Conservation (phyloP, 805 yeast species). For the Metschnikowia chrysomelidarum region DNA sequence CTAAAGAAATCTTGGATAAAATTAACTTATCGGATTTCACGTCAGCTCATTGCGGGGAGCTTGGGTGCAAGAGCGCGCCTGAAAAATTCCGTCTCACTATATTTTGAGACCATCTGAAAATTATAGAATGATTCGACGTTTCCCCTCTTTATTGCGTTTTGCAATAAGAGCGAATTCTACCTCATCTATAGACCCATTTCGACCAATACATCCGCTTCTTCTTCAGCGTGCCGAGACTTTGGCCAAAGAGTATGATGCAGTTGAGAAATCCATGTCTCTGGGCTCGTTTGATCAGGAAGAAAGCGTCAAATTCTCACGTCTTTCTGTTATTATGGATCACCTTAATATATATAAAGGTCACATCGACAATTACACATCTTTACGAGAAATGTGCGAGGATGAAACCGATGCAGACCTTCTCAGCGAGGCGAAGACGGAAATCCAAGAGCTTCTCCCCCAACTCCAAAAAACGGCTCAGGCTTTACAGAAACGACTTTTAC, state of each 20-base stretch:
- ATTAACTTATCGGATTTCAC: too few species aligned
- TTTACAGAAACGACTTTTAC: constrained; percentile 62
- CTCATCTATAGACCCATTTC: constrained; percentile 3
- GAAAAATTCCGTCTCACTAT: too few species aligned
- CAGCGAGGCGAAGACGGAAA: constrained; percentile 61
- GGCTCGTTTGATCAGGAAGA: constrained; percentile 36
- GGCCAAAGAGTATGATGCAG: constrained; percentile 25
- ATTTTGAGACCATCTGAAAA: too few species aligned
- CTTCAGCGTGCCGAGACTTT: constrained; percentile 35
- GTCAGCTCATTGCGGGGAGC: too few species aligned
- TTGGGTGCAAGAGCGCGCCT: too few species aligned
- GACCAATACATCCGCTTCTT: constrained; percentile 39
- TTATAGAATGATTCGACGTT: constrained; percentile 5
- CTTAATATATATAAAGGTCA: constrained; percentile 28
- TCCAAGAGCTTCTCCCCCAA: constrained; percentile 45
- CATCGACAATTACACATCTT: constrained; percentile 24
- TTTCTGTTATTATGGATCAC: constrained; percentile 32
- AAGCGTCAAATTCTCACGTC: constrained; percentile 31
- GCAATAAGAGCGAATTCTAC: constrained; percentile 9
- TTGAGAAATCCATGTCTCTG: constrained; percentile 28
- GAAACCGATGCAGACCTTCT: constrained; percentile 32
- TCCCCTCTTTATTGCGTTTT: neutral
- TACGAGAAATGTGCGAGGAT: constrained; percentile 27
- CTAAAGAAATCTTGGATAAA: too few species aligned
- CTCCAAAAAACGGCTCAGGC: constrained; percentile 41